Conservation (phyloP, 257 asterid species). For the Solanum lycopersicoides region DNA sequence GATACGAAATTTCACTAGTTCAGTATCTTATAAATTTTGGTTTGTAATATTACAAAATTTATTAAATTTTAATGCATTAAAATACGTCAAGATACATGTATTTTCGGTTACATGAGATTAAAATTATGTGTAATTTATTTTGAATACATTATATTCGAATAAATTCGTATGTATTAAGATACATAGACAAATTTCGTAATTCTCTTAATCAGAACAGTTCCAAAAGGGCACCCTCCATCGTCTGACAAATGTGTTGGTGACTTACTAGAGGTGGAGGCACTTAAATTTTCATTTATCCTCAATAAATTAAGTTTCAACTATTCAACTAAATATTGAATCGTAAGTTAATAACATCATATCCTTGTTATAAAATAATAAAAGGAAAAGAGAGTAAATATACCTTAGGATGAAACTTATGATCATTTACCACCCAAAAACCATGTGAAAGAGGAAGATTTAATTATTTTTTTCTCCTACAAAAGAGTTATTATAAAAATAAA, state of each 20-base stretch:
- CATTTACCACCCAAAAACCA: not conserved
- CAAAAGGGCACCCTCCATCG: not conserved
- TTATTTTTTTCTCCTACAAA: not conserved
- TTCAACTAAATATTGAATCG: not conserved
- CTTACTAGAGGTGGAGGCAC: not conserved
- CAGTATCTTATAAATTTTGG: no score
- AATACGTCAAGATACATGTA: not conserved
- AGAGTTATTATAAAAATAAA: not conserved
- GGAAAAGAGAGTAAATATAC: not conserved
- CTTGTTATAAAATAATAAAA: not conserved
- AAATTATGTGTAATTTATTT: no score
- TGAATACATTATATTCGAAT: fast-evolving
- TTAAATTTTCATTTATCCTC: not conserved
- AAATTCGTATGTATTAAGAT: fast-evolving
- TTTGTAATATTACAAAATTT: fast-evolving
- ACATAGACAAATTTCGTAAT: fast-evolving
- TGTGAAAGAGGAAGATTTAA: not conserved
- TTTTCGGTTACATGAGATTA: no score
- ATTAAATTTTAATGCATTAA: no score
- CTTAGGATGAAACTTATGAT: not conserved
- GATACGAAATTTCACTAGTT: no score
- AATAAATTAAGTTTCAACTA: not conserved
- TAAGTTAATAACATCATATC: not conserved
- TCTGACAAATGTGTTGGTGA: not conserved
- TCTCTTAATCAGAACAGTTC: not conserved